A percentile compares a stretch with the other conserved stretches of the same genome.
These are phyloP conservation scores for Neurospora cerealis DNA, from an alignment of 495 filamentous ascomycete genomes.

Conservation along the genomic window DNA sequence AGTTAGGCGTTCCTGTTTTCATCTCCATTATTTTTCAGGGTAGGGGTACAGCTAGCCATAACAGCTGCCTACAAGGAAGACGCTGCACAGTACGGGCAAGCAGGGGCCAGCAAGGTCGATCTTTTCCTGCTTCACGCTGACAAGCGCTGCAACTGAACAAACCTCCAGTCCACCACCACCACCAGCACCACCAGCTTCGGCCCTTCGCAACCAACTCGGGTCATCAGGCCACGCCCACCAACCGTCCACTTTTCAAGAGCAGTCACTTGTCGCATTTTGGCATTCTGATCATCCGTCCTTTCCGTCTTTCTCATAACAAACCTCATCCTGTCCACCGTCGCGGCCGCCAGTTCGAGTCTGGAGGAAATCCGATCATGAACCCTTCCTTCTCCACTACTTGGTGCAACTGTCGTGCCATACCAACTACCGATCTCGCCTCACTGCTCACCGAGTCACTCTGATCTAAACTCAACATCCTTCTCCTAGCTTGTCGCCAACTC, in stretches of 20 bases:
- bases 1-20: not conserved
- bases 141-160: not conserved
- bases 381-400: not conserved
- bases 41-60: not conserved
- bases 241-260: not conserved
- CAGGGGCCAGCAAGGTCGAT: not conserved
- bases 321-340: not conserved
- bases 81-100: not conserved
- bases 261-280: not conserved
- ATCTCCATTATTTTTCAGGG: not conserved
- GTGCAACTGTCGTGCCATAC: not conserved
- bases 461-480: not conserved
- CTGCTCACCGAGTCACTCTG: not conserved
- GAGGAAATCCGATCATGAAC: not conserved
- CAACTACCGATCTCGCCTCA: not conserved
- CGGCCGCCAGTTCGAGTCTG: not conserved
- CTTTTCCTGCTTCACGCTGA: not conserved
- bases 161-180: not conserved
- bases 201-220: not conserved
- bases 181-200: not conserved
- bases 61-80: not conserved
- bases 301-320: not conserved
- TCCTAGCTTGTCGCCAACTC: not conserved
- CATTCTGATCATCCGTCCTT: not conserved
- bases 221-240: not conserved